Percentiles rank a stretch among this genome's conserved stretches.
These are phyloP conservation scores for Rutstroemia sp. DNA, from an alignment of 2,329 filamentous ascomycete genomes.

Conservation along the genomic window DNA sequence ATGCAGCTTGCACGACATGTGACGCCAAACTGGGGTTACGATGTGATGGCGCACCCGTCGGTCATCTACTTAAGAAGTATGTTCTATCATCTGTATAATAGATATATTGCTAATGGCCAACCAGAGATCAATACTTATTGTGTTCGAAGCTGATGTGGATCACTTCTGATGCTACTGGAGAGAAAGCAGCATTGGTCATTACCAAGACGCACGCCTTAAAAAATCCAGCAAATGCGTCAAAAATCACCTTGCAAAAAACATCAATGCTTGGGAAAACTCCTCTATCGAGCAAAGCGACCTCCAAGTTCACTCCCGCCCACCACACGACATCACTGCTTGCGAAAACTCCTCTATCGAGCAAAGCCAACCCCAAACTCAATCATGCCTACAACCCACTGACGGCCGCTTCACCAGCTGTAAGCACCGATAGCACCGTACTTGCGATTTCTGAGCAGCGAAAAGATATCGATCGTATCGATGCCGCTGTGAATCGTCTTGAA, in stretches of 20 bases:
- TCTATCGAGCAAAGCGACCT: neutral
- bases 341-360: neutral
- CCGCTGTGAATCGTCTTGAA: slow-evolving; percentile 22
- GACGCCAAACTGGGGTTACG: slow-evolving; percentile 21
- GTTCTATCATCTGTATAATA: neutral
- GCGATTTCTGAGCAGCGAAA: slow-evolving; percentile 16
- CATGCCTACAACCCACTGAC: neutral
- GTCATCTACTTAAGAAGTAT: slow-evolving; percentile 25
- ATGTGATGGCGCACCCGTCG: slow-evolving; percentile 26
- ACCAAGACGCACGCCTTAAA: slow-evolving; percentile 18
- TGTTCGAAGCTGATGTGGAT: slow-evolving; percentile 21
- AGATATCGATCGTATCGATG: slow-evolving; percentile 27
- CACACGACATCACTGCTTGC: neutral
- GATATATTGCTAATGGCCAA: neutral
- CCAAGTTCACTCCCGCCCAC: neutral
- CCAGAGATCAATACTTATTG: slow-evolving; percentile 26
- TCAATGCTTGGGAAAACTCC: neutral
- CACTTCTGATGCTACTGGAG: slow-evolving; percentile 18
- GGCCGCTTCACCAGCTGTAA: neutral
- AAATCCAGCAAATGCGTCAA: slow-evolving; percentile 2
- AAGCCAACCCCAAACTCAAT: neutral
- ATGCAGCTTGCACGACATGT: slow-evolving; percentile 26
- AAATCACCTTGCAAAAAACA: neutral
- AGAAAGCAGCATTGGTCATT: slow-evolving; percentile 16
- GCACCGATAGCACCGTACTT: neutral